These are phyloP conservation scores for Starmerella apis DNA, from an alignment of 805 yeast genomes.

Conservation along the genomic window DNA sequence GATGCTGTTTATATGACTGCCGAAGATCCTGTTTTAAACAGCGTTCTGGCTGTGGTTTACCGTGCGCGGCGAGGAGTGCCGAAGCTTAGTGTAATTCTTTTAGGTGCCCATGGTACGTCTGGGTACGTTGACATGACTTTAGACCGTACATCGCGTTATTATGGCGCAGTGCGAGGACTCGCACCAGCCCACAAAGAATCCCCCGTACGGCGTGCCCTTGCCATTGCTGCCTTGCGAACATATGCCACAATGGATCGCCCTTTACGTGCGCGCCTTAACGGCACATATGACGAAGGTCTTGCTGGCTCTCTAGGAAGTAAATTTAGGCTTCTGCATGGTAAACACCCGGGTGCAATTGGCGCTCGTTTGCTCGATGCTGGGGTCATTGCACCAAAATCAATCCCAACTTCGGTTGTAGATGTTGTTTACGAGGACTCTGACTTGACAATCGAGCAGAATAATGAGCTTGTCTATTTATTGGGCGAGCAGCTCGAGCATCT, in stretches of 20 bases:
- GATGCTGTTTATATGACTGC: constrained; percentile 34
- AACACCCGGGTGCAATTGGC: constrained; percentile 51
- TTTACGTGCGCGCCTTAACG: constrained; percentile 13
- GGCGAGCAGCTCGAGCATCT: constrained; percentile 83
- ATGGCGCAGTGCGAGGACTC: constrained; percentile 68
- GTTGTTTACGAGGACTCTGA: constrained; percentile 56
- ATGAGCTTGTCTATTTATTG: constrained; percentile 59
- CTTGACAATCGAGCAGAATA: constrained; percentile 51
- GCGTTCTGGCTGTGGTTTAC: constrained; percentile 31
- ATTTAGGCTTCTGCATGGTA: constrained; percentile 46
- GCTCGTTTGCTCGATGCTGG: constrained; percentile 47
- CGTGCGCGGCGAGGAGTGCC: constrained; percentile 21
- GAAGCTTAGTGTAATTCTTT: constrained; percentile 28
- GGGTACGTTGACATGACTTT: constrained; percentile 50
- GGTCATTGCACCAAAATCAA: constrained; percentile 39
- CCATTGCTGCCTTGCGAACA: constrained; percentile 59
- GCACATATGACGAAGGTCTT: constrained; percentile 55
- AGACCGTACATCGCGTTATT: constrained; percentile 53
- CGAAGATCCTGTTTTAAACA: constrained; percentile 30
- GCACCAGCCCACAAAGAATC: constrained; percentile 40
- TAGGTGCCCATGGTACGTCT: constrained; percentile 49
- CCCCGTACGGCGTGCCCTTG: constrained; percentile 62
- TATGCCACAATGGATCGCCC: constrained; percentile 45
- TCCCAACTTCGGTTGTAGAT: constrained; percentile 54
- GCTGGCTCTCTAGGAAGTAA: constrained; percentile 71